These are phyloP conservation scores for Gonapodya prolifera DNA, from an alignment of 192 early-diverging fungal genomes.

Conservation along the genomic window DNA sequence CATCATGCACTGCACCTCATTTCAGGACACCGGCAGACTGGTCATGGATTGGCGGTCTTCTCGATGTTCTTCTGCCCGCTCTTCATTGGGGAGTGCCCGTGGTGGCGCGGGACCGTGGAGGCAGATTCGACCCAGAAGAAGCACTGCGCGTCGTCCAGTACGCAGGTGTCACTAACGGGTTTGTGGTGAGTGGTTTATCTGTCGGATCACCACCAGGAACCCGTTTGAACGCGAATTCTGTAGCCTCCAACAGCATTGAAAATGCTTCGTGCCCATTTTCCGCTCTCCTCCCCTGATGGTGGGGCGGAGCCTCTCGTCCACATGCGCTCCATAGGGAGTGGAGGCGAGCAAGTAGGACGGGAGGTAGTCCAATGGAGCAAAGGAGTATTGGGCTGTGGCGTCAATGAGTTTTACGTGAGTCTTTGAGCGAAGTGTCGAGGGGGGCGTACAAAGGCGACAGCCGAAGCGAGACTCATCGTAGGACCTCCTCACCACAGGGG, in stretches of 20 bases:
- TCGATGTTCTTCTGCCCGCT: not conserved
- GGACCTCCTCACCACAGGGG: not conserved
- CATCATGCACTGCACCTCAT: not conserved
- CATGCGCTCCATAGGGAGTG: not conserved
- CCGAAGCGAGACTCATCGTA: not conserved
- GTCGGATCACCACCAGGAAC: too few species aligned
- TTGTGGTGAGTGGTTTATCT: not conserved
- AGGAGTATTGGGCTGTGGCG: not conserved
- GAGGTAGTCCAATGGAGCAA: not conserved
- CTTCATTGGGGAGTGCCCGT: not conserved
- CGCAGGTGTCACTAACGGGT: not conserved
- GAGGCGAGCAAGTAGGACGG: not conserved
- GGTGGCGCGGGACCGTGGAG: not conserved
- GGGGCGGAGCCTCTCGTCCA: not conserved
- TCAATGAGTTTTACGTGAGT: not conserved
- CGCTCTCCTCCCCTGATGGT: not conserved
- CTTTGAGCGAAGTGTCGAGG: not conserved
- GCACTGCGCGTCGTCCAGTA: not conserved
- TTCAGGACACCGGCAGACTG: not conserved
- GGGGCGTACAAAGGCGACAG: not conserved
- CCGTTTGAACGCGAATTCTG: not conserved
- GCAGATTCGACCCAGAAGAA: not conserved
- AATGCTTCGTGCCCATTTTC: not conserved
- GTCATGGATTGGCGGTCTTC: not conserved
- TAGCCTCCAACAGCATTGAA: not conserved